Evolutionary conservation across 2,329 filamentous ascomycete species (phyloP), one percentile per base, ranked within the genome.

Genomic region (Coniochaeta prunicola): DNA sequence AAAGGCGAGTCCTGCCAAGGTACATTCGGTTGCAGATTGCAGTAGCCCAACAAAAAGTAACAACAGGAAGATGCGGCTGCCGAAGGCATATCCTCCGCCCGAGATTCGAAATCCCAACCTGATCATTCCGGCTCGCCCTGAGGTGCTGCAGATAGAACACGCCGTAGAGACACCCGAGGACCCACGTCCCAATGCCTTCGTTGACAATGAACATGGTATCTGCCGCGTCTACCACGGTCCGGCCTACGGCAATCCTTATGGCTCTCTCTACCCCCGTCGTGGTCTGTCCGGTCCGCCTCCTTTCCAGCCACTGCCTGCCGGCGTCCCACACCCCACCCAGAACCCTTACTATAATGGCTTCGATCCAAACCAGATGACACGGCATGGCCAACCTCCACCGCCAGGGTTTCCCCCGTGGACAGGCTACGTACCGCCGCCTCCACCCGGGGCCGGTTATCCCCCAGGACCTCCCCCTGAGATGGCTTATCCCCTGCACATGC

Each of bases 101-200:
- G 65, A 71, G 54, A 64, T 69, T 19, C 73, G 71, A 56, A 70
- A 69, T 4, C 76, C 78, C 0, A 74, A 80, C 50, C 72, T 79
- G 56, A 71, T 85, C 48, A 70, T 79, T 63, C 78, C 80, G 2
- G 70, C 77, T 42, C 73, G 74, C 28, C 73, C 79, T 28, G 74
- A 80, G 54, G 75, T 83, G 19, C 67, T 85, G 34, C 76, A 82
- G 57, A 75, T 83, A 1, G 82, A 86, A 65, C 79, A 84, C 61
- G 74, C 82, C 2, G 70, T 85, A 21, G 82, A 85, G 63, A 71
- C 69, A 1, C 71, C 73, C 3, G 71, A 77, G 48, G 82, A 85
- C 61, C 83, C 83, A 9, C 74, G 75, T 1, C 84, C 83, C 13
- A 87, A 86, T 64, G 81, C 83, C 45, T 86, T 82, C 65, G 80